A percentile compares a stretch with the other conserved stretches of the same genome.
These are phyloP conservation scores for Plasmodium relictum DNA, from an alignment of 169 alveolate species.

Conservation along the genomic window DNA sequence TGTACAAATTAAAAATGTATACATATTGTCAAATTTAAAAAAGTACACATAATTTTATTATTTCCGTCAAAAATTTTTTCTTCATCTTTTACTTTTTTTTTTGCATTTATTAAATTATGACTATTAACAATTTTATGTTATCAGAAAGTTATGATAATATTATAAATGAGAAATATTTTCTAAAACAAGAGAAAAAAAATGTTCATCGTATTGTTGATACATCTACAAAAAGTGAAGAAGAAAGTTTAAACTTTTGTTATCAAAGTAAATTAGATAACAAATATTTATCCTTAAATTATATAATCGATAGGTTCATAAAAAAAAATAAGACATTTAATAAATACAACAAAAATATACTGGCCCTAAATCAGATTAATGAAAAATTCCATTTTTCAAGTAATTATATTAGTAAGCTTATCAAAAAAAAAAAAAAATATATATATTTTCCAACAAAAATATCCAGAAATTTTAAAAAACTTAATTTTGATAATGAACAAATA, in stretches of 20 bases:
- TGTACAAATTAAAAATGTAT: too few species aligned
- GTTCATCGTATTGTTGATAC: conserved; percentile 33
- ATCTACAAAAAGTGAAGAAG: conserved; percentile 35
- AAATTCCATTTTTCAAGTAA: conserved; percentile 14
- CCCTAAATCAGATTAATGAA: conserved; percentile 42
- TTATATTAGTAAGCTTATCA: not conserved
- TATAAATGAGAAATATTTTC: conserved; percentile 3
- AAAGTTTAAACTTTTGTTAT: not conserved
- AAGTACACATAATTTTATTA: not conserved
- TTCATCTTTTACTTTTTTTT: not conserved
- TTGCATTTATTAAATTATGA: conserved; percentile 1
- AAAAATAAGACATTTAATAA: conserved; percentile 8
- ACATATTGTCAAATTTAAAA: not conserved
- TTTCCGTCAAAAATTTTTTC: not conserved
- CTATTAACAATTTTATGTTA: not conserved
- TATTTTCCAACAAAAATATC: too few species aligned
- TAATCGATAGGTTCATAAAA: conserved; percentile 1
- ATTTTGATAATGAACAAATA: conserved; percentile 2
- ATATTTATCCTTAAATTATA: not conserved
- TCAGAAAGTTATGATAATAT: conserved; percentile 20
- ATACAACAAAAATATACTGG: conserved; percentile 39
- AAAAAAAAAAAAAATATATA: too few species aligned
- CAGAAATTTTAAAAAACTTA: too few species aligned
- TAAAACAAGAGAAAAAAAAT: conserved; percentile 33
- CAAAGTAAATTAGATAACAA: conserved; percentile 4